Evolutionary conservation across 176 grass and related monocot genomes (phyloP), one percentile per base, ranked within the genome.

Genomic region (Canna indica): DNA sequence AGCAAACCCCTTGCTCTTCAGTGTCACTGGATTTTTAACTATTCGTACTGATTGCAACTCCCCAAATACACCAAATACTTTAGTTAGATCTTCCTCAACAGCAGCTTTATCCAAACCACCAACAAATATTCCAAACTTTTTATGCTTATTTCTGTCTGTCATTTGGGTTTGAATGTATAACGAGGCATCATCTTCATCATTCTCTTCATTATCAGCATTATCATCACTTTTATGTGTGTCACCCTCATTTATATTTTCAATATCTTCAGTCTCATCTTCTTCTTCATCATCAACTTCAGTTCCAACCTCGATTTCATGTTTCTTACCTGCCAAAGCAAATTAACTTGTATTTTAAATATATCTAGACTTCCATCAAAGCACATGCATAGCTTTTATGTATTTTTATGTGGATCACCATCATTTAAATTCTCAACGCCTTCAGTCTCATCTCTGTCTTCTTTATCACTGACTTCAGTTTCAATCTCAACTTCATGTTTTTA

Each of bases 101-200:
- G 82, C 86, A 42, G 73, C 47, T 74, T 71, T 84, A 70, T 83
- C 80, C 78, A 96, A 83, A 35, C 77, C 65, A 42, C 83, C 73
- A 74, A 96, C 68, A 75, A 91, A 91, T 81, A 96, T 80, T 77
- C 88, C 80, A 75, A 85, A 44, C 24, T 68, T 82, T 69, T 91
- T 82, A 31, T 66, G 20, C 63, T 30, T 44, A 71, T 71, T 76
- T 16, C 53, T 80, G 52, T 78, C 80, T 46, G 70, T 39, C 77
- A 69, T 61, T 36, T 59, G 38, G 65, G 33, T 67, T 36, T 57
- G 71, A 46, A 76, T 36, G 68, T 50, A 56, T 11, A 81, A 42
- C 68, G 72, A 56, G 59, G 78, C 72, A 70, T 76, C 82, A 47
- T 81, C 34, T 76, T 80, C 76, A 61, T 74, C 66, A 41, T 36